These are phyloP conservation scores for Lachnellula cervina DNA, from an alignment of 2,329 filamentous ascomycete species.

Conservation along the genomic window DNA sequence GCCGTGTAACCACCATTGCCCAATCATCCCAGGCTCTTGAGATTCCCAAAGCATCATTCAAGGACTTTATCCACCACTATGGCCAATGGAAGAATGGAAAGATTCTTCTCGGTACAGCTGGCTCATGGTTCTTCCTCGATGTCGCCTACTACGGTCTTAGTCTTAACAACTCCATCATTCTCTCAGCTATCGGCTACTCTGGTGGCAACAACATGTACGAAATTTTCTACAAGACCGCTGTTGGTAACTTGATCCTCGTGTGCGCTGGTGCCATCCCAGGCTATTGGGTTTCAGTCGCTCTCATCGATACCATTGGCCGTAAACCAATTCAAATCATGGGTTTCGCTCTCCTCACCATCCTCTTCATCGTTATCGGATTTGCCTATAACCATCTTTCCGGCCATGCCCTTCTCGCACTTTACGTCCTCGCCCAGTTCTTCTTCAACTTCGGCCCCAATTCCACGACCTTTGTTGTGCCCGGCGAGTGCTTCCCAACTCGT, in stretches of 20 bases:
- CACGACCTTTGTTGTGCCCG: conserved; percentile 36
- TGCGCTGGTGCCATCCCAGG: conserved; percentile 75
- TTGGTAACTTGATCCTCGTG: conserved; percentile 73
- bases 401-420: conserved; percentile 53
- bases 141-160: conserved; percentile 59
- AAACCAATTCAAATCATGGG: conserved; percentile 68
- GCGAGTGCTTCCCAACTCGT: conserved; percentile 35
- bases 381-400: conserved; percentile 47
- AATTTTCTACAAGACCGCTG: conserved; percentile 65
- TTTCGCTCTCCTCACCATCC: conserved; percentile 55
- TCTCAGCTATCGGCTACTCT: conserved; percentile 68
- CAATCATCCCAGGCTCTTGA: conserved; percentile 51
- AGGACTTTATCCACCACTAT: conserved; percentile 69
- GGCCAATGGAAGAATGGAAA: conserved; percentile 65
- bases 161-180: conserved; percentile 69
- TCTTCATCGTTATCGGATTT: conserved; percentile 62
- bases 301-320: conserved; percentile 72
- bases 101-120: conserved; percentile 72
- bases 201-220: conserved; percentile 60
- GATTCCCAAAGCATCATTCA: conserved; percentile 64
- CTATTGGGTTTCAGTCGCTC: conserved; percentile 73
- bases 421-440: conserved; percentile 62
- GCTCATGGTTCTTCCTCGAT: conserved; percentile 70
- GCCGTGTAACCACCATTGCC: conserved; percentile 53
- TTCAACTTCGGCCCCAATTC: conserved; percentile 52